phyloP scores from a whole-genome alignment of 805 yeast species.

The Kuraishia cidri region DNA sequence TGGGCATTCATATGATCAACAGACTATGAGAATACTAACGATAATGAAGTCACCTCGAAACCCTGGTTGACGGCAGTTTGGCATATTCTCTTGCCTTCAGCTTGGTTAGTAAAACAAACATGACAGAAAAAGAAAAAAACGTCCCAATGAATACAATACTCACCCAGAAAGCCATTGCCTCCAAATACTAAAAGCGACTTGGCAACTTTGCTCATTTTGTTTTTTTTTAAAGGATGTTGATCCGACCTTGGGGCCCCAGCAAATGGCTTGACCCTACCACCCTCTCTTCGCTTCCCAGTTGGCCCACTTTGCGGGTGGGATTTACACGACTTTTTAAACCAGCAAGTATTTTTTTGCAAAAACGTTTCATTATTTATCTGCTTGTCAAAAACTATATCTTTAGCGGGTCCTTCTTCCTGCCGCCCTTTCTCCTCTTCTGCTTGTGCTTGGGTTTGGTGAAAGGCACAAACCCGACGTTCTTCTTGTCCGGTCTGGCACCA shows the following conservation, averaged over 20 bases:
- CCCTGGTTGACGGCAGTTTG: constrained; percentile 58
- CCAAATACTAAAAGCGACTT: constrained; percentile 57
- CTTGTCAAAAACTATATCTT: too few species aligned
- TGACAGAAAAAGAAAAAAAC: background rate
- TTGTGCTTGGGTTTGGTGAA: constrained; percentile 42
- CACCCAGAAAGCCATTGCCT: constrained; percentile 74
- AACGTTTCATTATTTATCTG: too few species aligned
- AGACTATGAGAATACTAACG: constrained; percentile 18
- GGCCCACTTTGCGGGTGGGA: background rate
- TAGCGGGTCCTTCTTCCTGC: constrained; percentile 43
- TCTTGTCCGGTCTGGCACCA: constrained; percentile 49
- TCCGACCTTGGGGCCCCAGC: too few species aligned
- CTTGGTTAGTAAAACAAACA: background rate
- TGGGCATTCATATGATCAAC: constrained; percentile 2
- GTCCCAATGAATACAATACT: constrained; percentile 6
- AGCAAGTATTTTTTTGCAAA: too few species aligned
- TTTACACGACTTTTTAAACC: constrained; percentile 16
- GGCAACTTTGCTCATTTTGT: background rate
- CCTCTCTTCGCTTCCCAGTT: background rate
- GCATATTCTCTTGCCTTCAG: constrained; percentile 54
- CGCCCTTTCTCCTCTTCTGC: constrained; percentile 20
- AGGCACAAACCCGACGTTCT: constrained; percentile 64
- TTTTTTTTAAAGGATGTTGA: background rate
- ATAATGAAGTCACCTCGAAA: constrained; percentile 57
- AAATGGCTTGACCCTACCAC: background rate